Percentiles rank a stretch among this genome's conserved stretches.
Evolutionary conservation across 2,329 filamentous ascomycete species (phyloP).

Genomic region (Colletotrichum spinosum): DNA sequence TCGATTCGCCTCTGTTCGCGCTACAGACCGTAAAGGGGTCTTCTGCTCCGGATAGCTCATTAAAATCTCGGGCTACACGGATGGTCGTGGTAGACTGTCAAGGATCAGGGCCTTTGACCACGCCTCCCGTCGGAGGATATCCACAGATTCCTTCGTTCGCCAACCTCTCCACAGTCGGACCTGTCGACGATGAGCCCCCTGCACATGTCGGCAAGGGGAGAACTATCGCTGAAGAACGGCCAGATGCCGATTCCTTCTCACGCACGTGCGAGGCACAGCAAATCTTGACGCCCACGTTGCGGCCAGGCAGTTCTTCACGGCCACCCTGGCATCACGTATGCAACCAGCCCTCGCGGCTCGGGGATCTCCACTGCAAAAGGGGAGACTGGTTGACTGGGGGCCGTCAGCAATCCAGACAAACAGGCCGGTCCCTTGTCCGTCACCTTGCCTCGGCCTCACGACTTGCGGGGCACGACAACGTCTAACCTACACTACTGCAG

Average conservation of each 20-base stretch:
- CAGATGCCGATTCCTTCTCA: constrained; percentile 7
- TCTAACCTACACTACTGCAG: constrained; percentile 8
- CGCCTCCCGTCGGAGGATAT: constrained; percentile 7
- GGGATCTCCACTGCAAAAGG: constrained; percentile 3
- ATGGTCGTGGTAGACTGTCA: not conserved
- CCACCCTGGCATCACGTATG: not conserved
- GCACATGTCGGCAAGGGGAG: not conserved
- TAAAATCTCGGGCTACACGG: not conserved
- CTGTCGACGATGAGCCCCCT: constrained; percentile 1
- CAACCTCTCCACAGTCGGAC: constrained; percentile 5
- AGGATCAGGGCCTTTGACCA: not conserved
- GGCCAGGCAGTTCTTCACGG: not conserved
- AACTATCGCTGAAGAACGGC: constrained; percentile 14
- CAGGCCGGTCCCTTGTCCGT: constrained; percentile 11
- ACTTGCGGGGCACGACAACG: constrained; percentile 12
- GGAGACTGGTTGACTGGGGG: not conserved
- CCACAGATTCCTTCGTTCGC: constrained; percentile 1
- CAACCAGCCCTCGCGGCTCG: constrained; percentile 1
- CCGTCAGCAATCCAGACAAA: constrained; percentile 6
- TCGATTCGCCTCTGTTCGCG: not conserved
- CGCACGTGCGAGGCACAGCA: constrained; percentile 4
- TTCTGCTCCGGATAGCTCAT: constrained; percentile 13
- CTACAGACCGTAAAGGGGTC: constrained; percentile 13
- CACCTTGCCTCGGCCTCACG: constrained; percentile 9
- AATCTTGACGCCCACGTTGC: constrained; percentile 19